Evolutionary conservation across 768 basidiomycete genomes (phyloP), one percentile per base, ranked within the genome.

Genomic region (Naganishia vishniacii): DNA sequence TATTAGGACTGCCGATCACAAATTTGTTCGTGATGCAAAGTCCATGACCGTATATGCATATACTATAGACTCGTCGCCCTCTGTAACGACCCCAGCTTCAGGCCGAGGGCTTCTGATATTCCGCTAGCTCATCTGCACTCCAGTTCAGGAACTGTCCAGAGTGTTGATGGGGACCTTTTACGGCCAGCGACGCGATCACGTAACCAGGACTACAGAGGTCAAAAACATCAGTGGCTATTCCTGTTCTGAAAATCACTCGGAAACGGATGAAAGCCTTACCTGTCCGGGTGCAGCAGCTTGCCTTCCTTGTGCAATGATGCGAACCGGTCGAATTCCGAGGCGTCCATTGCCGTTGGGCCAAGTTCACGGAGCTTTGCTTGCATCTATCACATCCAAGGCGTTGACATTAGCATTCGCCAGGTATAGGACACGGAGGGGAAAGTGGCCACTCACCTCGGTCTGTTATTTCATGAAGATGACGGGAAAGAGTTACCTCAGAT

Each of bases 121-220:
- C 67, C 8, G 48, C 45, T 15, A 70, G 45, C 40, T 40, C 61
- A 18, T 48, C 45, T 18, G 64, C 64, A 53, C 68, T 62, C 69
- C 69, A 70, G 28, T 26, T 59, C 41, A 67, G 18, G 47, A 70
- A 70, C 60, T 67, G 32, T 2, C 69, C 69, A n/a, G 48, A 48
- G 4, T 53, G 37, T 11, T 47, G 34, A 28, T 34, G 12, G 1
- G 61, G 62, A n/a, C 62, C 64, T 47, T 32, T 45, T 20, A 58
- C 51, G 28, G 62, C 64, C 26, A 70, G 59, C 9, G 67, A 65
- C 0, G 69, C 69, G 46, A 70, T 64, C 18, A 64, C 66, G 26
- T 65, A 63, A 18, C 67, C 69, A 1, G 69, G 69, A 44, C 66
- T 67, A 13, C 34, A 48, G n/a, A n/a, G n/a, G n/a, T n/a, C n/a